Evolutionary conservation across 176 grass and related monocot genomes (phyloP), one percentile per base, ranked within the genome.

Genomic region (Carex parvula): DNA sequence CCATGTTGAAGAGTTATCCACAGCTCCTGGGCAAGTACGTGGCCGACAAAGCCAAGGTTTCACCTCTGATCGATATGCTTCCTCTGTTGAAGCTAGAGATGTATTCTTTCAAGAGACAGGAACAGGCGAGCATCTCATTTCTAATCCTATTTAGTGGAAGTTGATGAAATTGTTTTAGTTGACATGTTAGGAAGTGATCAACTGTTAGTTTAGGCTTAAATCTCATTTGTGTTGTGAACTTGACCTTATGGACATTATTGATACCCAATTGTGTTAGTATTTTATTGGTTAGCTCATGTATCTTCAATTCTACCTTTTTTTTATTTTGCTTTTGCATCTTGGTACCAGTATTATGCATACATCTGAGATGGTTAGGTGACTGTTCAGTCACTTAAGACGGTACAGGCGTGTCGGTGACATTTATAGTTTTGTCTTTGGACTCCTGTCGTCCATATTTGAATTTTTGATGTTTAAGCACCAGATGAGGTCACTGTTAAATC

Each of bases 41-140:
- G 85, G 71, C 96, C 78, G 96, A 98, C 86, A 98, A 92, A 92
- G 83, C 89, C 70, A 98, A 98, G 91, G 84, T 98, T 79, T 98
- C 91, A 1, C 88, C 91, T 67, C 85, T 98, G 84, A 84, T 98
- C 70, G 96, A 98, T 80, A 90, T 98, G 82, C 86, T 98, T 65
- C 84, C 85, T 69, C 88, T 98, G 60, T 86, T 98, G 82, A 98
- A 98, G 85, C 91, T 98, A 79, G 96, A 98, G 87, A 84, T 98
- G 84, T 98, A 95, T 88, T 95, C 96, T 62, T 39, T 89, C 53
- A 95, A 95, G 79, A 89, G 96, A 83, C 96, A 95, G 90, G 96
- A 98, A 29, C 91, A 98, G 91, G 96, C 90, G 18, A 81, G 80
- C 84, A 42, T 82, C 60, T 48, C 69, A 78, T 42, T 80, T 54